Base-by-base conservation (phyloP, 352 stramenopile species). In the Globisporangium megalacanthum region DNA sequence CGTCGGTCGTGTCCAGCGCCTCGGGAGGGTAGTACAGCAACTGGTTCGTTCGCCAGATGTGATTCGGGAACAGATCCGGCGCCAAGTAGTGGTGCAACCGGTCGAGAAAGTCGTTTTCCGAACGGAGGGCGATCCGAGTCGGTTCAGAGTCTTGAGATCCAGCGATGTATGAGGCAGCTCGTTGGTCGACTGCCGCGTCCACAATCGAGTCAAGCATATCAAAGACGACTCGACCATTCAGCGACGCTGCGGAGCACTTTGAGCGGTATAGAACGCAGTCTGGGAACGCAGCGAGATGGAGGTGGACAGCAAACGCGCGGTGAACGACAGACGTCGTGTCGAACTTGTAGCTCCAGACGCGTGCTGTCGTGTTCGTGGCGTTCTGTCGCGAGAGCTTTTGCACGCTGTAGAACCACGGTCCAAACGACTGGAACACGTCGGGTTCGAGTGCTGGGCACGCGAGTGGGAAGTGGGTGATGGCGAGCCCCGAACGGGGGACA, bases 21-120 rank as follows among this genome's bases (percentile, higher is more conserved):
- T 67, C 45, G 2, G 68, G 45, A 1, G 68, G 58, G 29, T 73
- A 79, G 48, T 77, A 62, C 4, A 75, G 25, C 1, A 47, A 59
- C 29, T 83, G 68, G 22, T 65, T 76, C 0, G 66, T 77, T 14
- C 70, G 65, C 61, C 62, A 72, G 25, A 68, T 67, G 15, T 41
- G 56, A 14, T 52, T 68, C 10, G 46, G 49, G 46, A 80, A 83
- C 41, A 75, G 55, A 6, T 49, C 53, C 6, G 73, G 69, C 8
- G 77, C 29, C 31, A 75, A 37, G 31, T 71, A 77, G 19, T 83
- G 62, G 58, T 83, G 68, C 7, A 83, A 33, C 2, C 71, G 70
- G 31, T 83, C 69, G n/a, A 72, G 47, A n/a, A 60, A 83, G 44
- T 62, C 46, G 35, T 33, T 70, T 54, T 65, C 57, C 1, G 49